A percentile compares a stretch with the other conserved stretches of the same genome.
phyloP scores from a whole-genome alignment of 1,284 basidiomycete species.

The Naganishia albida region DNA sequence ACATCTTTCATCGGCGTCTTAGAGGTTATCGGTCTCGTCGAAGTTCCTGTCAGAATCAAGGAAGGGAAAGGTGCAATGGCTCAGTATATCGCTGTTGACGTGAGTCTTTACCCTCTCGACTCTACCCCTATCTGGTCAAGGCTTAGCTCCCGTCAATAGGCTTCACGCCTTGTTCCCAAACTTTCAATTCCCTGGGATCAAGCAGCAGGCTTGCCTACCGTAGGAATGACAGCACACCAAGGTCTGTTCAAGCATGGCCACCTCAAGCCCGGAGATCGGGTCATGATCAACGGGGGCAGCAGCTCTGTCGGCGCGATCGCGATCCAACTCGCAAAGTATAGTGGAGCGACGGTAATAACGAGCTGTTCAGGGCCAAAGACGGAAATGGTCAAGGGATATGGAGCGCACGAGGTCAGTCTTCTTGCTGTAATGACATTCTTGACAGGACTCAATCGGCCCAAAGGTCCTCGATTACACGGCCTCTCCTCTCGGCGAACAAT shows the following conservation, averaged over 20 bases:
- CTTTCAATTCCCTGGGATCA: slow-evolving; percentile 31
- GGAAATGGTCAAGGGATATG: slow-evolving; percentile 26
- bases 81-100: slow-evolving; percentile 27
- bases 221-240: slow-evolving; percentile 34
- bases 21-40: slow-evolving; percentile 30
- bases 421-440: not conserved
- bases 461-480: slow-evolving; percentile 34
- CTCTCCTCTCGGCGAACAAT: slow-evolving; percentile 29
- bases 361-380: slow-evolving; percentile 32
- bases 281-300: slow-evolving; percentile 36
- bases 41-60: slow-evolving; percentile 13
- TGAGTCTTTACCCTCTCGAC: not conserved
- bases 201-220: slow-evolving; percentile 33
- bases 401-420: slow-evolving; percentile 31
- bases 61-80: slow-evolving; percentile 29
- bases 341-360: slow-evolving; percentile 33
- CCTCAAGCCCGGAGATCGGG: slow-evolving; percentile 27
- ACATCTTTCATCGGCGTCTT: not conserved
- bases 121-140: not conserved
- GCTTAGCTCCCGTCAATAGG: not conserved
- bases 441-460: not conserved
- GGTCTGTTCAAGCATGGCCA: slow-evolving; percentile 26
- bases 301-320: slow-evolving; percentile 36
- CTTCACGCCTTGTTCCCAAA: slow-evolving; percentile 25
- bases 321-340: slow-evolving; percentile 35